Evolutionary conservation across 176 grass and related monocot genomes (phyloP).

Genomic region (Bromus sterilis): DNA sequence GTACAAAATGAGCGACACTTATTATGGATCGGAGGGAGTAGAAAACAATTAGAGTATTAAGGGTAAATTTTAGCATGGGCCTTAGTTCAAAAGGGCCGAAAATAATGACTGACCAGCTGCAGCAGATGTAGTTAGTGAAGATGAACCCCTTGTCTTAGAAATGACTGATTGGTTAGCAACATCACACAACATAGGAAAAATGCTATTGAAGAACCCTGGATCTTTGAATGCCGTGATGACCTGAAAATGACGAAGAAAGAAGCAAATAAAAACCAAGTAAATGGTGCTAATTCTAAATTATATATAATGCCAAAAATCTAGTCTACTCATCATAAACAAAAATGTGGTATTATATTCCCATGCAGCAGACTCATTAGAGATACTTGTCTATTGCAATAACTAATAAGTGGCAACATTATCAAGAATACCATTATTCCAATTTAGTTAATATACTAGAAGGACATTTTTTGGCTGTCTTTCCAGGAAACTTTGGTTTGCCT

Average conservation of each 20-base stretch:
- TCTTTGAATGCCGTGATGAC: conserved; percentile 73
- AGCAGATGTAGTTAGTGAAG: conserved; percentile 27
- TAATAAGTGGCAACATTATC: not conserved
- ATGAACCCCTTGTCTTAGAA: conserved; percentile 31
- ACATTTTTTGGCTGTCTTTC: not conserved
- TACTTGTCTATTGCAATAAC: not conserved
- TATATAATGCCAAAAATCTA: not conserved
- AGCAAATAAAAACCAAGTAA: not conserved
- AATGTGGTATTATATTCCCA: not conserved
- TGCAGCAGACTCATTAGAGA: not conserved
- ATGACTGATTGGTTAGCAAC: conserved; percentile 54
- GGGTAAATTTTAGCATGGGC: not conserved
- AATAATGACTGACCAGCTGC: conserved; percentile 46
- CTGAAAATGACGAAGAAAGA: conserved; percentile 43
- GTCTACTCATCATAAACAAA: not conserved
- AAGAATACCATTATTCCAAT: not conserved
- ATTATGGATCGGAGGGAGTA: no score
- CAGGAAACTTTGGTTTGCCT: not conserved
- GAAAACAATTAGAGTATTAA: not conserved
- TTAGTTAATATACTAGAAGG: not conserved
- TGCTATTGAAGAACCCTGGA: conserved; percentile 59
- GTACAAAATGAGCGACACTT: no score
- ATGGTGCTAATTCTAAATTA: conserved; percentile 6
- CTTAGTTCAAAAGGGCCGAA: conserved; percentile 6
- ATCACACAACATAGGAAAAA: conserved; percentile 79